Evolutionary conservation across 1,139 yeast genomes (phyloP), one percentile per base, ranked within the genome.

Genomic region (Saccharomyces hybrid): DNA sequence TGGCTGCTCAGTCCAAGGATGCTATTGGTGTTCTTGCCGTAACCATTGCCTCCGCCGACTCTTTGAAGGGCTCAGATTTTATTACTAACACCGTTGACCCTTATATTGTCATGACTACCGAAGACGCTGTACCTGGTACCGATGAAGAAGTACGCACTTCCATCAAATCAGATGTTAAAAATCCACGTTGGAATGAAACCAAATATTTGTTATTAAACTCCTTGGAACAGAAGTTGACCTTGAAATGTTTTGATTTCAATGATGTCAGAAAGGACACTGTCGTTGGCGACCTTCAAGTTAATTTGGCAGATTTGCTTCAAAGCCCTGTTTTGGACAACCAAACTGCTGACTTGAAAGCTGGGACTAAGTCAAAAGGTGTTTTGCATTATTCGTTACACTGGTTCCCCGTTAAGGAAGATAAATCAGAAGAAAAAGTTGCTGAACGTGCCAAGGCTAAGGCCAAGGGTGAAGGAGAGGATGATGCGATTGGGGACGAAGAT

Each of bases 21-120:
- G 83, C 89, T 1, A 76, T 76, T 60, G 93, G 91, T 61, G 83
- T 82, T 57, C 74, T 84, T 58, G 84, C 86, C 3, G 80, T 86
- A 8, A 83, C 83, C 28, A 65, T 86, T 52, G 77, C 77, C 57
- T 78, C 82, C 53, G 82, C 82, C 51, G 74, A 71, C 6, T 76
- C 75, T 49, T 72, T 83, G 66, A 79, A 78, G 59, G 70, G 74
- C 23, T 64, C 71, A 28, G 73, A 75, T 38, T 71, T 78, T 30
- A 69, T 77, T 50, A 73, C 76, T 47, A 73, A 76, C 51, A 70
- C 78, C 51, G 75, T 83, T 53, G 82, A 84, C 64, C 90, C 90
- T 14, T 84, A 81, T 61, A 79, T 83, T 44, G 77, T 77, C 58
- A 57, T 83, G 49, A 70, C 69, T 54, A 68, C 82, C 41, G 78